Percentiles rank a stretch among this genome's conserved stretches.
phyloP scores from a whole-genome alignment of 768 basidiomycete genomes.

The Strobilomyces confusus region DNA sequence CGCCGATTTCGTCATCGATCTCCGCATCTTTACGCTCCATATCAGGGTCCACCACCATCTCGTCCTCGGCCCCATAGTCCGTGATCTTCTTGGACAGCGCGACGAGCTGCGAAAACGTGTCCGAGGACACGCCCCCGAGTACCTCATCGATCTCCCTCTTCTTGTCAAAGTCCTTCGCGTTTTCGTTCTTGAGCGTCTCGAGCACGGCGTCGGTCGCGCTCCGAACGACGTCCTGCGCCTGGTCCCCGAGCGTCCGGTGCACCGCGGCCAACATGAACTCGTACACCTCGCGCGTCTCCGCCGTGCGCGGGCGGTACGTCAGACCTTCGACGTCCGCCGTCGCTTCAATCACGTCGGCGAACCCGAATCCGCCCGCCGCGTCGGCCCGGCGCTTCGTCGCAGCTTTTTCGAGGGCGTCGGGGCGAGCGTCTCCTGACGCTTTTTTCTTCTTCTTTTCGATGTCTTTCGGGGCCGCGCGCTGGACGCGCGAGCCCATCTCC shows the following conservation, averaged over 20 bases:
- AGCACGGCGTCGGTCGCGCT: slow-evolving; percentile 92
- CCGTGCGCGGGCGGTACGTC: slow-evolving; percentile 87
- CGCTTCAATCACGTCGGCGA: slow-evolving; percentile 89
- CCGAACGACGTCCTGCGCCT: slow-evolving; percentile 92
- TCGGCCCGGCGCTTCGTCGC: slow-evolving; percentile 59
- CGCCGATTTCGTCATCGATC: slow-evolving; percentile 95
- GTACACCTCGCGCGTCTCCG: slow-evolving; percentile 93
- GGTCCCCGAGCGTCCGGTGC: slow-evolving; percentile 84
- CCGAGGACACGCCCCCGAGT: slow-evolving; percentile 61
- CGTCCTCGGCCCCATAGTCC: slow-evolving; percentile 90
- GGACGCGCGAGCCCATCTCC: slow-evolving; percentile 92
- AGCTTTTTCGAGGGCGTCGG: slow-evolving; percentile 57
- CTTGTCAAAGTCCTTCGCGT: slow-evolving; percentile 94
- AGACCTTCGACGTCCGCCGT: slow-evolving; percentile 92
- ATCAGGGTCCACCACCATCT: slow-evolving; percentile 72
- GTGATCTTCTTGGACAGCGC: slow-evolving; percentile 91
- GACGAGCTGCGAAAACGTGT: slow-evolving; percentile 79
- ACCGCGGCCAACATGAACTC: slow-evolving; percentile 84
- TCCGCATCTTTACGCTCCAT: slow-evolving; percentile 79
- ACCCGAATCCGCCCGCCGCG: slow-evolving; percentile 59
- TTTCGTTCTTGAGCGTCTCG: slow-evolving; percentile 84
- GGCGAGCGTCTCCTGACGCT: slow-evolving; percentile 49
- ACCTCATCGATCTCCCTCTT: slow-evolving; percentile 86
- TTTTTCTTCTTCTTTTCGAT: slow-evolving; percentile 93
- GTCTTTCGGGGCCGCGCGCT: slow-evolving; percentile 80